Evolutionary conservation across 1,139 yeast genomes (phyloP).

Genomic region (Saccharomyces hybrid): DNA sequence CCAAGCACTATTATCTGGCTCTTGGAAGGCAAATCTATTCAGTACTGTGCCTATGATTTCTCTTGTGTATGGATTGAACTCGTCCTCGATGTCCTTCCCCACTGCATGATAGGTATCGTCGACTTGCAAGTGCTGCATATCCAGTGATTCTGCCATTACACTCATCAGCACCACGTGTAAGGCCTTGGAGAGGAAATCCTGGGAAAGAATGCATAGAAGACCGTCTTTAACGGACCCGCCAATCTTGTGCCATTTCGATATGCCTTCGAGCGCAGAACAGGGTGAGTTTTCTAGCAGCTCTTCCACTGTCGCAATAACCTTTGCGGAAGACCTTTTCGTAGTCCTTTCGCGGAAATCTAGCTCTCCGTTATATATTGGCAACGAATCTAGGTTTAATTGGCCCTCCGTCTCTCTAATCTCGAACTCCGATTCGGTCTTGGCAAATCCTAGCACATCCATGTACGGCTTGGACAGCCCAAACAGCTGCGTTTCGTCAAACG

Average conservation of each 20-base stretch:
- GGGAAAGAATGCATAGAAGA: conserved; percentile 35
- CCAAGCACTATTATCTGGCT: not conserved
- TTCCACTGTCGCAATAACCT: conserved; percentile 27
- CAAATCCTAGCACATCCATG: conserved; percentile 36
- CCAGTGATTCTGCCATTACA: conserved; percentile 39
- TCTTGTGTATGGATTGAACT: conserved; percentile 24
- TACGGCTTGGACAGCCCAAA: conserved; percentile 20
- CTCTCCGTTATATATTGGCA: conserved; percentile 49
- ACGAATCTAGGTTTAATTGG: conserved; percentile 35
- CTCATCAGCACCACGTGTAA: conserved; percentile 44
- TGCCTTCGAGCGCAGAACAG: conserved; percentile 51
- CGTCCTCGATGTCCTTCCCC: conserved; percentile 23
- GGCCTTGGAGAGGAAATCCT: conserved; percentile 33
- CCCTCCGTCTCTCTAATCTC: conserved; percentile 42
- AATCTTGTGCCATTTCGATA: conserved; percentile 41
- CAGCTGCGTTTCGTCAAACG: conserved; percentile 18
- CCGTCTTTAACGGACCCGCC: conserved; percentile 51
- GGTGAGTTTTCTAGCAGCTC: conserved; percentile 44
- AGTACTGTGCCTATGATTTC: conserved; percentile 43
- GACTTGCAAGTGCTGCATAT: conserved; percentile 31
- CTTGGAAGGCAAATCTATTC: conserved; percentile 37
- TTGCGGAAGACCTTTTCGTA: not conserved
- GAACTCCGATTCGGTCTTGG: conserved; percentile 43
- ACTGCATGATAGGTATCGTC: conserved; percentile 25
- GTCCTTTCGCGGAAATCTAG: conserved; percentile 13